Conservation (phyloP, 1,139 yeast genomes). For the Suhomyces panamericanus region DNA sequence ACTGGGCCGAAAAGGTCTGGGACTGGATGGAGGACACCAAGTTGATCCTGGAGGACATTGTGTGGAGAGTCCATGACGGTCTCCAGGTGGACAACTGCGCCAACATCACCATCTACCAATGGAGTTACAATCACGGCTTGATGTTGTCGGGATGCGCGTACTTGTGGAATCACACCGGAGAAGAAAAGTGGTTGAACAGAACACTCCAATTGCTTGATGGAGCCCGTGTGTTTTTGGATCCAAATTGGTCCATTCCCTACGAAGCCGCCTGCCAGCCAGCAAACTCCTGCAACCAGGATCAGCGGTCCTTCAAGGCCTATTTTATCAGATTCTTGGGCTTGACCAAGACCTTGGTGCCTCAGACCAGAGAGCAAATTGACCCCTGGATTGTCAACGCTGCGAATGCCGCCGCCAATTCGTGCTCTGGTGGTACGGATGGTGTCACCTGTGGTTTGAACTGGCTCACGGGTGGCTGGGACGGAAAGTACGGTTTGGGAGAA, state of each 20-base stretch:
- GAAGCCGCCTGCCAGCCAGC: slow-evolving; percentile 64
- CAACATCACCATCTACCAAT: slow-evolving; percentile 51
- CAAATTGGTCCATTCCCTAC: slow-evolving; percentile 43
- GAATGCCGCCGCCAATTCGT: slow-evolving; percentile 67
- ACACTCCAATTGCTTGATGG: slow-evolving; percentile 53
- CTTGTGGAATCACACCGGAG: slow-evolving; percentile 63
- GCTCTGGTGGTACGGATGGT: slow-evolving; percentile 74
- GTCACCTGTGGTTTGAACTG: slow-evolving; percentile 76
- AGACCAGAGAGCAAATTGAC: slow-evolving; percentile 42
- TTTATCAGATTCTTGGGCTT: slow-evolving; percentile 65
- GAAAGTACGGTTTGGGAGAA: slow-evolving; percentile 71
- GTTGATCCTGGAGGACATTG: slow-evolving; percentile 42
- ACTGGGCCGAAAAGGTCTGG: slow-evolving; percentile 67
- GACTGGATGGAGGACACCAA: slow-evolving; percentile 63
- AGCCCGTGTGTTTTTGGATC: slow-evolving; percentile 45
- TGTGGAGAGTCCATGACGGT: slow-evolving; percentile 62
- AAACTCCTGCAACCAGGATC: slow-evolving; percentile 67
- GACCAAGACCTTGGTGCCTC: slow-evolving; percentile 58
- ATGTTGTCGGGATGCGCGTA: slow-evolving; percentile 72
- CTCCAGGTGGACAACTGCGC: slow-evolving; percentile 65
- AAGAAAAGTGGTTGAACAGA: slow-evolving; percentile 57
- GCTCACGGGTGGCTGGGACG: slow-evolving; percentile 59
- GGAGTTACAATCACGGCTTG: slow-evolving; percentile 84
- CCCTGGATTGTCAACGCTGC: slow-evolving; percentile 38
- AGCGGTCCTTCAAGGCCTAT: slow-evolving; percentile 74